Evolutionary conservation across 2,329 filamentous ascomycete species (phyloP).

Genomic region (Colletotrichum sidae): DNA sequence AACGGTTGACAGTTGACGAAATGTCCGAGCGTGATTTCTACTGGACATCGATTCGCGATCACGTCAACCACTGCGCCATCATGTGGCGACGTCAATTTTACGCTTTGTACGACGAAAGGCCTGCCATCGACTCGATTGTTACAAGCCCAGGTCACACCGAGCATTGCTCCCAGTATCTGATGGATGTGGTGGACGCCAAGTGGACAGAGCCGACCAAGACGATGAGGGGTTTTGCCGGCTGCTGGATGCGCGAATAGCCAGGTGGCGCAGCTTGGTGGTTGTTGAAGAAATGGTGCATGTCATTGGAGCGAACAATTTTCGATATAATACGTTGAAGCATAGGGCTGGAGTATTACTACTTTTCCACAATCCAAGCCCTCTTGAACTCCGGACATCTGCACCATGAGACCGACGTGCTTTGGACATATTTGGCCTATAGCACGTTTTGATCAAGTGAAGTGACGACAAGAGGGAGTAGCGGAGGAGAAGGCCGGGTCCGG

Average conservation of each 20-base stretch:
- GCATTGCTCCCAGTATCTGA: conserved; percentile 44
- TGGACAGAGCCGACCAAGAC: conserved; percentile 38
- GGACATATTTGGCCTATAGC: no score
- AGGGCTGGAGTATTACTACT: no score
- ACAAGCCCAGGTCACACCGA: conserved; percentile 42
- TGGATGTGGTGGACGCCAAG: conserved; percentile 40
- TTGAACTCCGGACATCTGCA: no score
- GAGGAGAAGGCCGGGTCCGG: no score
- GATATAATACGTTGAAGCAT: no score
- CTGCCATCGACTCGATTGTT: conserved; percentile 40
- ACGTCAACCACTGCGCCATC: conserved; percentile 44
- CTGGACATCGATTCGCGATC: conserved; percentile 41
- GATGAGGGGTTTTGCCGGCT: conserved; percentile 32
- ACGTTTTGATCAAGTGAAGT: no score
- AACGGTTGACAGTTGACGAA: conserved; percentile 36
- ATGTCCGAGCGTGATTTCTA: conserved; percentile 41
- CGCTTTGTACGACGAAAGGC: conserved; percentile 40
- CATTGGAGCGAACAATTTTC: no score
- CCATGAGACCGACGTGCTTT: no score
- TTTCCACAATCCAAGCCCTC: no score
- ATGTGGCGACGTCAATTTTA: conserved; percentile 44
- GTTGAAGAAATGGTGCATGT: background rate
- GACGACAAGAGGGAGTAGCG: no score
- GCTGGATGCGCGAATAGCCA: conserved; percentile 17
- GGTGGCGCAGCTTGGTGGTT: no score